A percentile compares a stretch with the other conserved stretches of the same genome.
Conservation (phyloP, 2,329 filamentous ascomycete species). For the Ophiocordyceps camponoti-leonardi region DNA sequence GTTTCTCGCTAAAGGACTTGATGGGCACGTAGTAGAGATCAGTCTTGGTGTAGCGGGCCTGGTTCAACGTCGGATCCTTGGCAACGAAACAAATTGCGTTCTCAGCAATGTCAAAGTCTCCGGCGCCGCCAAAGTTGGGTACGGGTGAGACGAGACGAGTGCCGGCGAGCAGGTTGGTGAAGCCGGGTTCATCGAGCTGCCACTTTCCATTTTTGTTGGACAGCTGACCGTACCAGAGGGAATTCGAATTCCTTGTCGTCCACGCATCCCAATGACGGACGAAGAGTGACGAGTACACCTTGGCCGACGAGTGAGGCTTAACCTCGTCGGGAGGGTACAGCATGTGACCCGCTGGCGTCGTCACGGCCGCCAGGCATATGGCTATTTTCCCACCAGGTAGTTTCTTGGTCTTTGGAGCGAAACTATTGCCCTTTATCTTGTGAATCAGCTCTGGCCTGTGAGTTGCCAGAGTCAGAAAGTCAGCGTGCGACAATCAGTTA, state of each 20-base stretch:
- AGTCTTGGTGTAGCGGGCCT: conserved; percentile 62
- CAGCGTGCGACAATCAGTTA: background rate
- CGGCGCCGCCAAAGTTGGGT: conserved; percentile 59
- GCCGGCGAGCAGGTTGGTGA: conserved; percentile 48
- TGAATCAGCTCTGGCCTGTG: conserved; percentile 26
- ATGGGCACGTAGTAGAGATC: conserved; percentile 62
- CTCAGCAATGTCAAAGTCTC: conserved; percentile 61
- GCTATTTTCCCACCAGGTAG: conserved; percentile 31
- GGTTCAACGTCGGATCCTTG: conserved; percentile 54
- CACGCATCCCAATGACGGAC: conserved; percentile 77
- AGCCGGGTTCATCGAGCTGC: conserved; percentile 21
- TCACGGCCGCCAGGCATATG: conserved; percentile 43
- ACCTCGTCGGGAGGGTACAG: conserved; percentile 46
- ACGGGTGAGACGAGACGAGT: conserved; percentile 49
- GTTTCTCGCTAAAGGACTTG: conserved; percentile 37
- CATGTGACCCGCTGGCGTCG: conserved; percentile 50
- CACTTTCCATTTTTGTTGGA: conserved; percentile 23
- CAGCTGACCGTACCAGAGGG: conserved; percentile 57
- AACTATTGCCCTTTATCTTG: conserved; percentile 32
- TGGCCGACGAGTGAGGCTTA: conserved; percentile 44
- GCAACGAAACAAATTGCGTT: conserved; percentile 55
- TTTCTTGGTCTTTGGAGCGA: conserved; percentile 40
- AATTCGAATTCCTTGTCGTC: conserved; percentile 47
- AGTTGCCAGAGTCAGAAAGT: background rate
- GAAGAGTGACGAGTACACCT: conserved; percentile 58